These are phyloP conservation scores for Trichoderma sp. DNA, from an alignment of 2,329 filamentous ascomycete genomes.

Conservation along the genomic window DNA sequence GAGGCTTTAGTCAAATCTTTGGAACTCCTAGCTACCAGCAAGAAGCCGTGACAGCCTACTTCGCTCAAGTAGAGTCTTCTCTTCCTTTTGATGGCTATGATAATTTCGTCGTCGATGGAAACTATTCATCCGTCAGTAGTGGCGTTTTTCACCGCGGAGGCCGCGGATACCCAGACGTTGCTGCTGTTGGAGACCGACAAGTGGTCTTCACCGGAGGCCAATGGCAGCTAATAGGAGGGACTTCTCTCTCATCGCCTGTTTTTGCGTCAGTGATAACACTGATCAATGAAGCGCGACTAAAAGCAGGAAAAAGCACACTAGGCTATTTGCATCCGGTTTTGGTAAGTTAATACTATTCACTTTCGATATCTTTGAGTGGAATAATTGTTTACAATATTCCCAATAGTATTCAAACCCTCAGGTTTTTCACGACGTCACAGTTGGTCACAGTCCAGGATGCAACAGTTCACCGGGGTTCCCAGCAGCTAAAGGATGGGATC, in stretches of 20 bases:
- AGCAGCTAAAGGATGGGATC: not conserved
- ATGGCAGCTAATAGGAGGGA: constrained; percentile 50
- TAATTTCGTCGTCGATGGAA: constrained; percentile 38
- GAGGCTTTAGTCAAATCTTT: constrained; percentile 52
- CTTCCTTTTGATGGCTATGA: not conserved
- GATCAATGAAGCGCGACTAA: constrained; percentile 32
- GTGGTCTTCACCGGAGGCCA: constrained; percentile 45
- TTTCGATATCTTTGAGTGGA: not conserved
- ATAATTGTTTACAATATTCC: not conserved
- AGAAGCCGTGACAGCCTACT: constrained; percentile 26
- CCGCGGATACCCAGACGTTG: constrained; percentile 50
- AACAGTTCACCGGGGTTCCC: not conserved
- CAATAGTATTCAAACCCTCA: not conserved
- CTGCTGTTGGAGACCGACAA: constrained; percentile 46
- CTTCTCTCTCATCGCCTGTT: constrained; percentile 42
- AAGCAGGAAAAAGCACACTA: constrained; percentile 28
- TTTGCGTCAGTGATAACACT: constrained; percentile 36
- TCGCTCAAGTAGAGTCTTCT: constrained; percentile 33
- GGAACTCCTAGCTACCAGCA: constrained; percentile 37
- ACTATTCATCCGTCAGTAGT: constrained; percentile 30
- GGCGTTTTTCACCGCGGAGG: constrained; percentile 45
- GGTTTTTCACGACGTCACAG: not conserved
- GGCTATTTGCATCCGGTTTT: constrained; percentile 5
- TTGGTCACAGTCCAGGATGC: not conserved
- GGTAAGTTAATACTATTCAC: not conserved